Evolutionary conservation across 306 rosid genomes (phyloP).

Genomic region (Inga oerstediana): DNA sequence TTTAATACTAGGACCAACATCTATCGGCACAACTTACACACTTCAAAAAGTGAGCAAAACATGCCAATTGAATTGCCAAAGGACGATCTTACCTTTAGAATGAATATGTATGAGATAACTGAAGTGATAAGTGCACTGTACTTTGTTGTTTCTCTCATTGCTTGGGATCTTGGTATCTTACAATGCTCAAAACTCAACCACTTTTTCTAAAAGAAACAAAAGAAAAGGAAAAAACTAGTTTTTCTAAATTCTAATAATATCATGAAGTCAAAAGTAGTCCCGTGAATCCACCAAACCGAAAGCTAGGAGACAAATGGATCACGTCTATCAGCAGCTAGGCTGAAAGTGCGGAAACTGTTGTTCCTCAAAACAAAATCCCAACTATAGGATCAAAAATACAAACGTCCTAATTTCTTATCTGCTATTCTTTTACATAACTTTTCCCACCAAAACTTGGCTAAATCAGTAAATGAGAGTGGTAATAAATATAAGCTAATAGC

Average conservation of each 20-base stretch:
- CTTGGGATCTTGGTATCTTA: neutral
- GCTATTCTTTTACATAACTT: neutral
- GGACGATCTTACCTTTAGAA: too few species aligned
- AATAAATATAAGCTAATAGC: neutral
- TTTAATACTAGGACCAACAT: neutral
- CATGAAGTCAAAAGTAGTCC: constrained; percentile 45
- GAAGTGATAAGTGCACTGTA: neutral
- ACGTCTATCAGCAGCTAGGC: constrained; percentile 13
- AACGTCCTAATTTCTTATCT: too few species aligned
- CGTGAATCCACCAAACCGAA: constrained; percentile 45
- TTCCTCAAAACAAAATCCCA: neutral
- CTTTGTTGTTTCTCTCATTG: neutral
- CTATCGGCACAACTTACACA: too few species aligned
- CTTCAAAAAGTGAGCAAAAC: neutral
- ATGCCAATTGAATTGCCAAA: neutral
- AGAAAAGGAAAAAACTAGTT: too few species aligned
- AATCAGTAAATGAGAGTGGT: neutral
- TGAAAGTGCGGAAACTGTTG: constrained; percentile 24
- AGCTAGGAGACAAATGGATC: constrained; percentile 30
- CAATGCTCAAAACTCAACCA: neutral
- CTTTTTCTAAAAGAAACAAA: neutral
- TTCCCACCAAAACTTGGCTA: neutral
- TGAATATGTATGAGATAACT: too few species aligned
- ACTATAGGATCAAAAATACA: neutral
- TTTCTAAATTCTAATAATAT: constrained; percentile 15